These are phyloP conservation scores for Leccinum variicolor DNA, from an alignment of 768 basidiomycete genomes.

Conservation along the genomic window DNA sequence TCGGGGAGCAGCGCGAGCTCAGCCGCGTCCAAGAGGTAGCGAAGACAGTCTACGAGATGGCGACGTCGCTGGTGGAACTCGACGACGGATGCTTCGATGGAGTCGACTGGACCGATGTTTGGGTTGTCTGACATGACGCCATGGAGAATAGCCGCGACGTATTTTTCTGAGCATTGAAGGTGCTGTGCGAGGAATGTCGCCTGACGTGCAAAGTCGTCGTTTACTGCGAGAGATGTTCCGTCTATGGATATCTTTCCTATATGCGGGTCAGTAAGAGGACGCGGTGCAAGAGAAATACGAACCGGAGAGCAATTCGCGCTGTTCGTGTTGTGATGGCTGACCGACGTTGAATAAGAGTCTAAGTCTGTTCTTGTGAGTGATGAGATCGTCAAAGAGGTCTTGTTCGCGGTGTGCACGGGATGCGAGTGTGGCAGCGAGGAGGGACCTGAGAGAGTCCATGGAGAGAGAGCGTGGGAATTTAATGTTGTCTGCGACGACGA, in stretches of 20 bases:
- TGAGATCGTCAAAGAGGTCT: constrained; percentile 71
- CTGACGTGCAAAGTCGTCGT: constrained; percentile 76
- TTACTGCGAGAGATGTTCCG: constrained; percentile 67
- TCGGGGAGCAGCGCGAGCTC: constrained; percentile 44
- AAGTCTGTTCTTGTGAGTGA: constrained; percentile 62
- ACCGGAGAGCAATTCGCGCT: constrained; percentile 64
- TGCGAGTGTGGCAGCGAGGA: constrained; percentile 47
- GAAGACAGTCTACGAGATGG: constrained; percentile 66
- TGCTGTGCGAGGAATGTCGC: constrained; percentile 76
- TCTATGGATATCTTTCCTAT: constrained; percentile 65
- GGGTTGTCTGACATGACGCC: constrained; percentile 61
- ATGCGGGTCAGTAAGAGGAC: constrained; percentile 3
- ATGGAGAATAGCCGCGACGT: constrained; percentile 67
- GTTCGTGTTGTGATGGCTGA: constrained; percentile 57
- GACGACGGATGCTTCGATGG: constrained; percentile 63
- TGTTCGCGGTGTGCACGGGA: constrained; percentile 57
- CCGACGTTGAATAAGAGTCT: constrained; percentile 65
- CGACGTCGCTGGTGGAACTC: constrained; percentile 70
- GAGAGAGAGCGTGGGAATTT: background rate
- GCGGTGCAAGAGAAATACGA: constrained; percentile 28
- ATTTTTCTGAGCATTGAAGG: constrained; percentile 79
- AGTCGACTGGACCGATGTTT: constrained; percentile 54
- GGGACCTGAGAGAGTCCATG: constrained; percentile 62
- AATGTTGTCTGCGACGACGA: constrained; percentile 9
- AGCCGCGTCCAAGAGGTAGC: constrained; percentile 62